Percentiles rank a stretch among this genome's conserved stretches.
Evolutionary conservation across 371 early-diverging fungal species (phyloP).

Genomic region (Mucor plumbeus): DNA sequence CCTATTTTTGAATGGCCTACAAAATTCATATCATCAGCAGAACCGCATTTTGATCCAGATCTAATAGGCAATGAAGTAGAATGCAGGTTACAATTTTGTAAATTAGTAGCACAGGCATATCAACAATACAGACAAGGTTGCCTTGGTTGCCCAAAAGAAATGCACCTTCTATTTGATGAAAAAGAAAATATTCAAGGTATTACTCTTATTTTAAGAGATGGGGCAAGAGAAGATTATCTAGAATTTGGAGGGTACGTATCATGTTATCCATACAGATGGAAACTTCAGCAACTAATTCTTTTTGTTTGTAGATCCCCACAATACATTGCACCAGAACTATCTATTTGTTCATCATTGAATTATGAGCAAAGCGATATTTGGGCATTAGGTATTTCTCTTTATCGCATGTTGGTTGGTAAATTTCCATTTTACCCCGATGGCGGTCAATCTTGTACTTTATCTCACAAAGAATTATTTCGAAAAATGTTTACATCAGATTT

Average conservation of each 20-base stretch:
- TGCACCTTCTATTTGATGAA: slow-evolving; percentile 26
- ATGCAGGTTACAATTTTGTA: slow-evolving; percentile 29
- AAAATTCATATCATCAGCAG: not conserved
- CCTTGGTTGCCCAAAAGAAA: slow-evolving; percentile 14
- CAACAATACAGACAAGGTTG: slow-evolving; percentile 11
- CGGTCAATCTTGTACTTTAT: not conserved
- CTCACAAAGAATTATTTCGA: slow-evolving; percentile 36
- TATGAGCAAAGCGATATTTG: slow-evolving; percentile 38
- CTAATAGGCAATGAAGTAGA: slow-evolving; percentile 25
- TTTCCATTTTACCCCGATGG: slow-evolving; percentile 40
- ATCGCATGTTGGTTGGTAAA: slow-evolving; percentile 24
- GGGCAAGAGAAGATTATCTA: slow-evolving; percentile 21
- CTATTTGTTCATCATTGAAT: slow-evolving; percentile 14
- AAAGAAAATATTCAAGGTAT: slow-evolving; percentile 23
- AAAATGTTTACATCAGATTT: slow-evolving; percentile 47
- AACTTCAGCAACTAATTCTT: not conserved
- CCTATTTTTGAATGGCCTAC: slow-evolving; percentile 8
- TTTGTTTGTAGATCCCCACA: slow-evolving; percentile 34
- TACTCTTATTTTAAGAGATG: slow-evolving; percentile 17
- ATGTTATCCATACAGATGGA: not conserved
- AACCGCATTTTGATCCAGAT: slow-evolving; percentile 18
- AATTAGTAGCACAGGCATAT: slow-evolving; percentile 30
- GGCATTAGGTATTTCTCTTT: slow-evolving; percentile 34
- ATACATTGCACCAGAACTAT: slow-evolving; percentile 50
- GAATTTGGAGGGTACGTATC: slow-evolving; percentile 27